Percentiles rank a stretch among this genome's conserved stretches.
phyloP scores from a whole-genome alignment of 73 alveolate species.

The Paramecium sonneborni region DNA sequence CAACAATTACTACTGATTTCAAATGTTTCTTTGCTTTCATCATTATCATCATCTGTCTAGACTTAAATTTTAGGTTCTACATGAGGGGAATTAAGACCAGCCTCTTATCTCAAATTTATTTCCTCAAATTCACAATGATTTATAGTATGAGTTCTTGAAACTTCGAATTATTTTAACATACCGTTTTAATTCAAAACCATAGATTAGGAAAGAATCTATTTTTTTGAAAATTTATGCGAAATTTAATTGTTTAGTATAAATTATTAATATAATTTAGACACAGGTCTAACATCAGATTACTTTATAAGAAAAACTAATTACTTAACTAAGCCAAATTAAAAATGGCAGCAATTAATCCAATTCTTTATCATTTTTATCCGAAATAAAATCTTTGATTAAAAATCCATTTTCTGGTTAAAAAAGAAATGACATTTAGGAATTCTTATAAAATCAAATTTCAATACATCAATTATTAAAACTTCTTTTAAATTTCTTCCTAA shows the following conservation, averaged over 20 bases:
- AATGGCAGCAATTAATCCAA: constrained; percentile 54
- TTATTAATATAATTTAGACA: neutral
- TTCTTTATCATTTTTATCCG: constrained; percentile 66
- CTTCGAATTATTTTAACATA: neutral
- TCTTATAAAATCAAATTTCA: neutral
- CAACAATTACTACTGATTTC: constrained; percentile 18
- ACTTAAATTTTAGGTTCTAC: neutral
- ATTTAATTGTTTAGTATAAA: neutral
- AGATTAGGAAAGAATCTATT: neutral
- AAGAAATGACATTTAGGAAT: constrained; percentile 85
- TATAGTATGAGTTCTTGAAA: constrained; percentile 11
- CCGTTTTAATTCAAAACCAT: neutral
- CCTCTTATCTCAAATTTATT: neutral
- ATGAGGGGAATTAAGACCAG: constrained; percentile 51
- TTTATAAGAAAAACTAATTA: neutral
- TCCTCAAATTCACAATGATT: constrained; percentile 18
- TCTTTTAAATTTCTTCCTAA: constrained; percentile 73
- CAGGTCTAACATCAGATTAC: constrained; percentile 50
- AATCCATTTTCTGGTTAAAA: constrained; percentile 88
- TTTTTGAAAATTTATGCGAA: neutral
- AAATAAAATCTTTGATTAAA: constrained; percentile 73
- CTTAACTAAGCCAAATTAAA: constrained; percentile 57
- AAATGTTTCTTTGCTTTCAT: constrained; percentile 46
- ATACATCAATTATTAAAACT: constrained; percentile 74
- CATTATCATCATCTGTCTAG: constrained; percentile 43